Evolutionary conservation across 352 stramenopile species (phyloP).

Genomic region (Phytophthora vignae): DNA sequence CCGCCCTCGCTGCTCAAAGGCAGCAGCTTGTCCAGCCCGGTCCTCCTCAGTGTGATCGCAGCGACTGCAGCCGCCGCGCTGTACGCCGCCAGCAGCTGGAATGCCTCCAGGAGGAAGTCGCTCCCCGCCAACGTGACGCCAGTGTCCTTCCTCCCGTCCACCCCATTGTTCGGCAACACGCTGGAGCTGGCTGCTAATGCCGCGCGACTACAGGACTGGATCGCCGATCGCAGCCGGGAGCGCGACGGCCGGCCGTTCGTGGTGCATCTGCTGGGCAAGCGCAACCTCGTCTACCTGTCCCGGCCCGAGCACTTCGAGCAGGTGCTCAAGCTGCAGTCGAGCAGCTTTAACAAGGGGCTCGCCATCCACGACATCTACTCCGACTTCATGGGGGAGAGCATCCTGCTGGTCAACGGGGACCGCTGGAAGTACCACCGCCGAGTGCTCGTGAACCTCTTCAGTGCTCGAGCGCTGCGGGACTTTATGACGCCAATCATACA

Average conservation of each 20-base stretch:
- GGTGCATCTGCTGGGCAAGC: slow-evolving; percentile 19
- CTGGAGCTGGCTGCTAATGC: slow-evolving; percentile 32
- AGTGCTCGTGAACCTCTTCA: slow-evolving; percentile 84
- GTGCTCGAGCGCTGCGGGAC: slow-evolving; percentile 46
- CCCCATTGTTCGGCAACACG: slow-evolving; percentile 27
- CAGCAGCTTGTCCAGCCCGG: neutral
- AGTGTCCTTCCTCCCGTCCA: slow-evolving; percentile 11
- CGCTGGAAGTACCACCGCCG: slow-evolving; percentile 75
- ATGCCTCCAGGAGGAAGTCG: neutral
- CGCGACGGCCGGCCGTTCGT: slow-evolving; percentile 13
- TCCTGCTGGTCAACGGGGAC: slow-evolving; percentile 64
- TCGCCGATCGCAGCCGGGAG: neutral
- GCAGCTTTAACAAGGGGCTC: slow-evolving; percentile 71
- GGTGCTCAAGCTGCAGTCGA: slow-evolving; percentile 59
- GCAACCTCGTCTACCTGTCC: slow-evolving; percentile 25
- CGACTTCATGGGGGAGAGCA: slow-evolving; percentile 65
- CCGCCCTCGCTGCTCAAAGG: slow-evolving; percentile 5
- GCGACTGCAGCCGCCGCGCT: neutral
- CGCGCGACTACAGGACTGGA: slow-evolving; percentile 48
- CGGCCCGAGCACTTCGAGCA: slow-evolving; percentile 45
- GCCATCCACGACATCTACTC: slow-evolving; percentile 40
- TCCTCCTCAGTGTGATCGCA: slow-evolving; percentile 1
- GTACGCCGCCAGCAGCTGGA: neutral
- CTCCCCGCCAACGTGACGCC: neutral
- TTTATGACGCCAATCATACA: slow-evolving; percentile 33